Percentiles rank a stretch among this genome's conserved stretches.
Evolutionary conservation across 1,284 basidiomycete genomes (phyloP).

Genomic region (Fomitopsis schrenkii): DNA sequence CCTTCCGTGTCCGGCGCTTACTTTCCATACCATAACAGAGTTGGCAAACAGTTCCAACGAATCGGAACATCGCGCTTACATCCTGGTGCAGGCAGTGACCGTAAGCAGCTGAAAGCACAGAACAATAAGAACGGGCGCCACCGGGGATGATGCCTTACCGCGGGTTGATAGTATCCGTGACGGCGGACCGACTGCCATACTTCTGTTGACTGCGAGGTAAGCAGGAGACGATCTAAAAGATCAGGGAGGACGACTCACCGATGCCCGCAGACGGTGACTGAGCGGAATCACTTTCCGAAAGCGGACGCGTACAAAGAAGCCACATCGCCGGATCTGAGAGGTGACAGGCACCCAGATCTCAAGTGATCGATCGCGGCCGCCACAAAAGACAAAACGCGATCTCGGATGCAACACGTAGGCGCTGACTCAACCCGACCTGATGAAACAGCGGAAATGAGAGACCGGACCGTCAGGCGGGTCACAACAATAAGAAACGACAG

Average conservation of each 20-base stretch:
- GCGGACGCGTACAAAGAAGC: background rate
- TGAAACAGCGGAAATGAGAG: background rate
- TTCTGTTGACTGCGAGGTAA: background rate
- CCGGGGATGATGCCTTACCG: background rate
- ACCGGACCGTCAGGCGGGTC: background rate
- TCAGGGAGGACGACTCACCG: background rate
- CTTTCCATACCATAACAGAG: no score
- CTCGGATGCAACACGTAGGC: background rate
- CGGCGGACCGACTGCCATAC: background rate
- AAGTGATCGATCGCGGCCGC: background rate
- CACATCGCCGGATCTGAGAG: background rate
- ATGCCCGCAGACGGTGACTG: background rate
- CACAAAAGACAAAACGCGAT: background rate
- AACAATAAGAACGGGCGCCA: constrained; percentile 1
- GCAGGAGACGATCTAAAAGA: background rate
- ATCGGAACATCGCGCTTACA: background rate
- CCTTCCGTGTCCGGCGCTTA: background rate
- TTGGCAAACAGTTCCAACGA: background rate
- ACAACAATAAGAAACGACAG: background rate
- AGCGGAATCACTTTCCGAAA: background rate
- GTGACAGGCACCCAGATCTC: background rate
- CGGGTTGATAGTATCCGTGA: background rate
- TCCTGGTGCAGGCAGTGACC: background rate
- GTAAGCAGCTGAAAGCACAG: background rate
- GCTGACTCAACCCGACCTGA: background rate